These are phyloP conservation scores for Hypoxylon lienhwacheense DNA, from an alignment of 495 filamentous ascomycete species.

Conservation along the genomic window DNA sequence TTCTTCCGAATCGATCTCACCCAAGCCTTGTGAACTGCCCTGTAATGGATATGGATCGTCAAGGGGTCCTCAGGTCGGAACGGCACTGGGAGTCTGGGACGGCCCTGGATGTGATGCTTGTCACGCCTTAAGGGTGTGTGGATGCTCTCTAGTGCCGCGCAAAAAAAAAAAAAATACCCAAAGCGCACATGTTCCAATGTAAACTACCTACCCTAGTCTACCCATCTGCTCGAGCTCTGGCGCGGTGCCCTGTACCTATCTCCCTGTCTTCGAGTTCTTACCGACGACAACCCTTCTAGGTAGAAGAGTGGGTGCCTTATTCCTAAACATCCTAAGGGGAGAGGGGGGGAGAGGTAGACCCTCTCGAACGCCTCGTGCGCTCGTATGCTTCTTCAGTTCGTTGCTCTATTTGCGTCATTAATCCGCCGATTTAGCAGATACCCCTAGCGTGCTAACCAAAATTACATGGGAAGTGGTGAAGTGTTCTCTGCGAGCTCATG, in stretches of 20 bases:
- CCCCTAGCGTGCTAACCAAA: slow-evolving; percentile 39
- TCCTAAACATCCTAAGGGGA: slow-evolving; percentile 11
- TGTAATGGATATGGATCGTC: slow-evolving; percentile 33
- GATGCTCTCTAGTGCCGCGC: slow-evolving; percentile 20
- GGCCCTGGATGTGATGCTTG: slow-evolving; percentile 14
- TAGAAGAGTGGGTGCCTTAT: slow-evolving; percentile 12
- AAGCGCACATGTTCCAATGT: slow-evolving; percentile 30
- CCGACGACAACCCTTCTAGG: slow-evolving; percentile 24
- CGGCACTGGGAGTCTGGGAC: slow-evolving; percentile 25
- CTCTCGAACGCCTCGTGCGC: slow-evolving; percentile 36
- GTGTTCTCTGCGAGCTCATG: slow-evolving; percentile 45
- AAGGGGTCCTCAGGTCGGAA: slow-evolving; percentile 30
- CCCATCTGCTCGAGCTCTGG: slow-evolving; percentile 32
- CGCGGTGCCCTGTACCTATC: no score
- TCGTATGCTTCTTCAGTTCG: slow-evolving; percentile 39
- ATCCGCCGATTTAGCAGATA: slow-evolving; percentile 35
- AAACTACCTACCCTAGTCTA: slow-evolving; percentile 2
- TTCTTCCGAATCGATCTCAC: slow-evolving; percentile 36
- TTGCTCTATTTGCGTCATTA: slow-evolving; percentile 42
- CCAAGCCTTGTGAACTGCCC: slow-evolving; percentile 34
- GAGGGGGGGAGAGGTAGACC: not conserved
- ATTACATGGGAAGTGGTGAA: slow-evolving; percentile 36
- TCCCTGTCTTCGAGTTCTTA: slow-evolving; percentile 33
- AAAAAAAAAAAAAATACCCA: no score
- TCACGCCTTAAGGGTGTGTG: slow-evolving; percentile 8